Evolutionary conservation across 1,139 yeast species (phyloP).

Genomic region (Blastobotrys apis): DNA sequence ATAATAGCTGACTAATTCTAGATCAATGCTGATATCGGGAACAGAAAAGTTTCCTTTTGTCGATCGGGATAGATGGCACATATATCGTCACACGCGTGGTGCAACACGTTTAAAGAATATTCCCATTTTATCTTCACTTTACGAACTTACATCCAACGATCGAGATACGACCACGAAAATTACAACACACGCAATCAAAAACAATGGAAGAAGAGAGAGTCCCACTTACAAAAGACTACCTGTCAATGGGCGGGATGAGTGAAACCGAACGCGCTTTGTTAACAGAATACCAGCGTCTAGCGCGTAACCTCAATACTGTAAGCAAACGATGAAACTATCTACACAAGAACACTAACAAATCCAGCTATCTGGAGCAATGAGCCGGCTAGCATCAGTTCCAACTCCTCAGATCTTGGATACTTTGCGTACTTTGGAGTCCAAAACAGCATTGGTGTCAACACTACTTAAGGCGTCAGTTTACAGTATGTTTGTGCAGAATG

Average conservation of each 20-base stretch:
- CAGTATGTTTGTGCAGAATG: constrained; percentile 45
- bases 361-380: constrained; percentile 26
- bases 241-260: constrained; percentile 10
- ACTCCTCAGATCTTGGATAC: constrained; percentile 44
- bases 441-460: constrained; percentile 55
- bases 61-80: no score
- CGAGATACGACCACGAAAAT: no score
- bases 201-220: neutral
- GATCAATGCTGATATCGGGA: no score
- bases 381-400: constrained; percentile 29
- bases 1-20: no score
- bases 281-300: constrained; percentile 31
- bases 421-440: constrained; percentile 50
- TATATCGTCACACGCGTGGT: no score
- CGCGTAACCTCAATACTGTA: constrained; percentile 28
- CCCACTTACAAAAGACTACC: constrained; percentile 9
- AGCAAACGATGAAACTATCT: constrained; percentile 11
- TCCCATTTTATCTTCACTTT: no score
- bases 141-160: no score
- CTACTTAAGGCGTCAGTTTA: constrained; percentile 58
- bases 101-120: no score
- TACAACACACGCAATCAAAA: no score
- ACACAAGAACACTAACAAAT: neutral
- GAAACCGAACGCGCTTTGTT: constrained; percentile 30
- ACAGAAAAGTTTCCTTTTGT: no score